Percentiles rank a stretch among this genome's conserved stretches.
Conservation (phyloP, 176 grass and related monocot species). For the Raddia distichophylla region DNA sequence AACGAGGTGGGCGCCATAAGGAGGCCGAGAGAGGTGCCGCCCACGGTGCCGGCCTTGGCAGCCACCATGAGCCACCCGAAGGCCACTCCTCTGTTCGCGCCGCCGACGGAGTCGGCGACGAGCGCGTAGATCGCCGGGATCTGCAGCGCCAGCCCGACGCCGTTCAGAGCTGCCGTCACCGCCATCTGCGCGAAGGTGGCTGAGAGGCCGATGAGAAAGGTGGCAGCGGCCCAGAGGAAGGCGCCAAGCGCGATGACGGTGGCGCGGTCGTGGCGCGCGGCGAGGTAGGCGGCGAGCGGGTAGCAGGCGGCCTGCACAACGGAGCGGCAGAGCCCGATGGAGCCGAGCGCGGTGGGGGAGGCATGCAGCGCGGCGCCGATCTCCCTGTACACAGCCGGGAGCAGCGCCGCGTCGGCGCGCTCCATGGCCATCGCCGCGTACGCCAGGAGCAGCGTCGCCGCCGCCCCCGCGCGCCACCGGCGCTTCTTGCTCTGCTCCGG, state of each 20-base stretch:
- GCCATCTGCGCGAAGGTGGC: conserved; percentile 67
- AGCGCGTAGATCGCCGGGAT: conserved; percentile 56
- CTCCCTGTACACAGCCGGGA: conserved; percentile 84
- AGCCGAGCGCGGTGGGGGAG: conserved; percentile 63
- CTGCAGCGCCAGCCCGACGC: conserved; percentile 63
- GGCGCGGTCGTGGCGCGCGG: conserved; percentile 62
- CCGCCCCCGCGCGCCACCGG: conserved; percentile 1
- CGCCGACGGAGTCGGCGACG: conserved; percentile 55
- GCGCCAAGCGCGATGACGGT: conserved; percentile 77
- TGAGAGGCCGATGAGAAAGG: conserved; percentile 73
- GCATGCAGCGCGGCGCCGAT: conserved; percentile 66
- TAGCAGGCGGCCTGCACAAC: conserved; percentile 77
- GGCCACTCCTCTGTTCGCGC: conserved; percentile 48
- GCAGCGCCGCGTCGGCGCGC: conserved; percentile 83
- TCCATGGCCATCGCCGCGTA: conserved; percentile 82
- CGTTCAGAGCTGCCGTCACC: conserved; percentile 59
- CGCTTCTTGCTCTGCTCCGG: conserved; percentile 34
- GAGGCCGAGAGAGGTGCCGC: conserved; percentile 48
- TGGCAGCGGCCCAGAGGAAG: conserved; percentile 79
- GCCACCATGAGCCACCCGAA: conserved; percentile 69
- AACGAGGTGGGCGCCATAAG: conserved; percentile 46
- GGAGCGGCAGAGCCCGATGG: conserved; percentile 77
- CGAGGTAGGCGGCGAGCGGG: conserved; percentile 71
- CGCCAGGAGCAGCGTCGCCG: conserved; percentile 59
- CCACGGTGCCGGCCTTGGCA: conserved; percentile 46